Conservation (phyloP, 345 rosid species). For the Salix suchowensis region DNA sequence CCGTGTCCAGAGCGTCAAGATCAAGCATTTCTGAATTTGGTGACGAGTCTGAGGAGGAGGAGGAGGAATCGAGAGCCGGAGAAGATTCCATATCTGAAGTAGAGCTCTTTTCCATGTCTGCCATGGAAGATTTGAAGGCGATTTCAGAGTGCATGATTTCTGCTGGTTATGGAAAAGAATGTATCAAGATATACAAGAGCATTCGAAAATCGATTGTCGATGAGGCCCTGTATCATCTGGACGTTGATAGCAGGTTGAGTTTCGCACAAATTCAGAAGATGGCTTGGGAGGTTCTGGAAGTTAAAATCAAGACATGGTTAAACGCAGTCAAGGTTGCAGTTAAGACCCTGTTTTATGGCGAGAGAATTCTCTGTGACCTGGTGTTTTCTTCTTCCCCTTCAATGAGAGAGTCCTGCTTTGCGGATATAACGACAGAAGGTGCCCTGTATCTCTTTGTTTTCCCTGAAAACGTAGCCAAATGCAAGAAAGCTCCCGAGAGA, state of each 20-base stretch:
- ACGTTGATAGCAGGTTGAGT: conserved; percentile 41
- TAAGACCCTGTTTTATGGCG: conserved; percentile 54
- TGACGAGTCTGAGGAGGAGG: conserved; percentile 20
- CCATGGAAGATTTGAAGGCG: conserved; percentile 54
- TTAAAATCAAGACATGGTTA: conserved; percentile 62
- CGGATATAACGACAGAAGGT: conserved; percentile 47
- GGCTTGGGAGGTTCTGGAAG: conserved; percentile 52
- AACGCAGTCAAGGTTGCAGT: conserved; percentile 53
- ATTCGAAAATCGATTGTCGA: conserved; percentile 62
- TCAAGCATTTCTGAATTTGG: conserved; percentile 14
- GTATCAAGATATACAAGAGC: conserved; percentile 47
- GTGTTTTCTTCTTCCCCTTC: conserved; percentile 48
- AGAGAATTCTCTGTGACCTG: conserved; percentile 59
- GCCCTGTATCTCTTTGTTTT: conserved; percentile 59
- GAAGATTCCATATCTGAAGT: conserved; percentile 7
- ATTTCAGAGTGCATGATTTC: conserved; percentile 75
- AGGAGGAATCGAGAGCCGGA: conserved; percentile 2
- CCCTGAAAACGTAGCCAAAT: conserved; percentile 55
- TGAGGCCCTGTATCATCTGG: conserved; percentile 55
- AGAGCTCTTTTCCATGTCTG: conserved; percentile 11
- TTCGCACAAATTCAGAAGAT: conserved; percentile 46
- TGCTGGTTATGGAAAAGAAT: conserved; percentile 74
- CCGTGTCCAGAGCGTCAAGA: conserved; percentile 30
- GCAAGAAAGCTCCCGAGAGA: conserved; percentile 64
- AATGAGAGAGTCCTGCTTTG: conserved; percentile 51